Percentiles rank a stretch among this genome's conserved stretches.
Conservation (phyloP, 257 asterid species). For the Lithospermum erythrorhizon region DNA sequence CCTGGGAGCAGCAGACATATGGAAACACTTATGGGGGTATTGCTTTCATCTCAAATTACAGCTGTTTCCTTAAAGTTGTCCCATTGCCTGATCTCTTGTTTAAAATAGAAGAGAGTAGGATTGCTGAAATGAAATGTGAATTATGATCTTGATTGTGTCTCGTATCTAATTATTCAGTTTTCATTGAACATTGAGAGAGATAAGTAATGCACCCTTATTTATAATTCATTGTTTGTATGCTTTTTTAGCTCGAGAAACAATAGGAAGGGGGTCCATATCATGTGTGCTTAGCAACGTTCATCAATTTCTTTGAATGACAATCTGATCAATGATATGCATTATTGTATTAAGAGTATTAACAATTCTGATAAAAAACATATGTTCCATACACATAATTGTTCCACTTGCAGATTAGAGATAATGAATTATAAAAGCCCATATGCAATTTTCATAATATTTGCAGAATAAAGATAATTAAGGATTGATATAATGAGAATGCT, state of each 20-base stretch:
- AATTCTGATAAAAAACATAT: no score
- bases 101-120: no score
- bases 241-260: neutral
- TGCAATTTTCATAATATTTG: no score
- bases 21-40: constrained; percentile 66
- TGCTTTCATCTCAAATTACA: neutral
- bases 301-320: neutral
- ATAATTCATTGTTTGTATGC: neutral
- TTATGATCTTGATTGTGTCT: neutral
- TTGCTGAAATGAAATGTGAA: neutral
- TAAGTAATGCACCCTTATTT: neutral
- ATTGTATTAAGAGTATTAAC: no score
- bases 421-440: neutral
- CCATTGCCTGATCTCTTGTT: neutral
- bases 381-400: neutral
- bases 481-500: no score
- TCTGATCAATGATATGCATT: neutral
- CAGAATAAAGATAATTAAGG: no score
- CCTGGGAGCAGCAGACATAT: constrained; percentile 70
- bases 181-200: no score
- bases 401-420: neutral
- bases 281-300: no score
- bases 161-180: no score
- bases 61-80: neutral
- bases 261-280: neutral